Base-by-base conservation (phyloP, 139 green algal genomes). In the Edaphochlamys debaryana region DNA sequence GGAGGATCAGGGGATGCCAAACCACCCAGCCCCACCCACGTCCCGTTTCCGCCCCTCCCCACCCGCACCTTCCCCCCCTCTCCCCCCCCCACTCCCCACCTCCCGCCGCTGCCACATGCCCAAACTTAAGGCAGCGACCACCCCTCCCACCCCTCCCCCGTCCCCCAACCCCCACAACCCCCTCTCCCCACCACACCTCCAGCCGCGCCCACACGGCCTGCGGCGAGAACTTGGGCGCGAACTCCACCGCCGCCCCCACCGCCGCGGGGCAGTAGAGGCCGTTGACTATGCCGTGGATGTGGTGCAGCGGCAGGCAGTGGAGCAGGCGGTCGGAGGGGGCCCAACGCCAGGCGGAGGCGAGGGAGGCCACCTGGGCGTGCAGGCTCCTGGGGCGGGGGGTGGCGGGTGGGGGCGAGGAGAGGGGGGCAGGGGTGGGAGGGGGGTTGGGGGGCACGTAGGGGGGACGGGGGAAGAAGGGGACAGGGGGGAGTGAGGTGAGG, bases 271-370 rank as follows among this genome's bases (percentile, higher is more conserved):
- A 96, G 84, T 95, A 88, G 48, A 98, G 91, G 8, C 92, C 97
- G 85, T 98, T 98, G 40, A 99, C 94, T 64, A 98, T 93, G 82
- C 97, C 97, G 79, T 99, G 97, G 30, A 98, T 89, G 90, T 99
- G 96, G 87, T 99, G 97, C 82, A 99, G 91, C 22, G 97, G 87
- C 90, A 99, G 92, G 1, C 77, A 66, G 89, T 99, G 95, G 40
- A 99, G 83, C 50, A 99, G 94, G 37, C 69, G 64, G 92, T 99
- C 97, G 9, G 72, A 50, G 1, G 69, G 0, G 7, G 25, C 9
- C 95, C 94, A 98, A 63, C 90, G 77, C 97, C 97, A 99, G 1
- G 96, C 91, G 0, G 75, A 9, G 2, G 54, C 79, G 32, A 98
- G 88, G 22, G 84, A 82, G 11, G 70, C 7, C 23, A 97, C 85